A percentile compares a stretch with the other conserved stretches of the same genome.
Conservation (phyloP, 495 filamentous ascomycete genomes). For the Xylaria acuta region DNA sequence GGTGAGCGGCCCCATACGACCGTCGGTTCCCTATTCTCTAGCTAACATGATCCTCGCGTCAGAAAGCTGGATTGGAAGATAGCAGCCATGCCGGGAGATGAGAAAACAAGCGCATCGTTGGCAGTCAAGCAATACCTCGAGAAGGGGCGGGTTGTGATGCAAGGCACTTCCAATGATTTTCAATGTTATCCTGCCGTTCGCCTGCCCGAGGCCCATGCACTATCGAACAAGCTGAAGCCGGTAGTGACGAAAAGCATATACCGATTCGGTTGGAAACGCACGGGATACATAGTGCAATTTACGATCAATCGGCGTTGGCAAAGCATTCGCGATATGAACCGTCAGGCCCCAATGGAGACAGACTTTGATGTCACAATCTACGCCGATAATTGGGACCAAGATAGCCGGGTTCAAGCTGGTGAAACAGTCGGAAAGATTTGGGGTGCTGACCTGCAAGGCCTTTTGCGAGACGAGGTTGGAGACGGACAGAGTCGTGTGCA, state of each 20-base stretch:
- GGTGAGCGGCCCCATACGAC: slow-evolving; percentile 36
- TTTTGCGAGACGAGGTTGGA: slow-evolving; percentile 49
- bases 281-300: slow-evolving; percentile 62
- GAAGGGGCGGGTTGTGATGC: slow-evolving; percentile 22
- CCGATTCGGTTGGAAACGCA: slow-evolving; percentile 52
- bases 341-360: slow-evolving; percentile 27
- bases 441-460: slow-evolving; percentile 47
- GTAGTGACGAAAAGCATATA: slow-evolving; percentile 60
- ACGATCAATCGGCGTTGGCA: slow-evolving; percentile 61
- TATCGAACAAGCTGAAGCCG: slow-evolving; percentile 32
- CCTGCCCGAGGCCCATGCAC: background rate
- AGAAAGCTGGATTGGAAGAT: slow-evolving; percentile 52
- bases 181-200: slow-evolving; percentile 32
- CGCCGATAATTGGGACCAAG: slow-evolving; percentile 57
- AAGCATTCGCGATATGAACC: slow-evolving; percentile 29
- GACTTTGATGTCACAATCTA: slow-evolving; percentile 58
- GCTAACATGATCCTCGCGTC: background rate
- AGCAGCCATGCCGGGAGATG: slow-evolving; percentile 42
- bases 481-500: slow-evolving; percentile 32
- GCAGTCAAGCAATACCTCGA: slow-evolving; percentile 28
- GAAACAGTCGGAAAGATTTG: slow-evolving; percentile 44
- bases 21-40: background rate
- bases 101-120: slow-evolving; percentile 32
- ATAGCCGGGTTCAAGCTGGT: slow-evolving; percentile 35
- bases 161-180: slow-evolving; percentile 28